Evolutionary conservation across 1,284 basidiomycete species (phyloP).

Genomic region (Tetrapyrgos nigripes): DNA sequence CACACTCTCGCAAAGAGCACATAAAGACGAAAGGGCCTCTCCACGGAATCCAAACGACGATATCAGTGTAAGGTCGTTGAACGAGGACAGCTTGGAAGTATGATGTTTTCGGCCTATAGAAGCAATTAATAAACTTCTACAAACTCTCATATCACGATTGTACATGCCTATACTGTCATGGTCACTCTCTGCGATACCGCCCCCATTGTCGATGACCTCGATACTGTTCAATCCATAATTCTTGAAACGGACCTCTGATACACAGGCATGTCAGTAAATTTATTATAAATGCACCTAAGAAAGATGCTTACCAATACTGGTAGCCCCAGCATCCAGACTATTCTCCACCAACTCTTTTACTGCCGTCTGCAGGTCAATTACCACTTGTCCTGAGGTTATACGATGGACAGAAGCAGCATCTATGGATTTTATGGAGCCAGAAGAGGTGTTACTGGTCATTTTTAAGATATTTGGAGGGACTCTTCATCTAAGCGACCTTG

Average conservation of each 20-base stretch:
- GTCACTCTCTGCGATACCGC: conserved; percentile 82
- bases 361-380: conserved; percentile 91
- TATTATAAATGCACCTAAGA: not conserved
- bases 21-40: conserved; percentile 94
- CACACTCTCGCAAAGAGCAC: conserved; percentile 81
- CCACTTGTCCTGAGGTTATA: conserved; percentile 94
- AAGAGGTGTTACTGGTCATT: not conserved
- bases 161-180: conserved; percentile 79
- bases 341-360: conserved; percentile 99
- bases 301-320: conserved; percentile 74
- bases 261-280: not conserved
- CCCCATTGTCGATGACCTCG: conserved; percentile 94
- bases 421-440: conserved; percentile 59
- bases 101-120: conserved; percentile 85
- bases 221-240: conserved; percentile 87
- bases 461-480: not conserved
- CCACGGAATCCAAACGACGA: conserved; percentile 95
- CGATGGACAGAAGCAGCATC: conserved; percentile 81
- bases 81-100: conserved; percentile 89
- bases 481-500: not conserved
- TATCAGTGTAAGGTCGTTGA: conserved; percentile 78
- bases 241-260: conserved; percentile 89
- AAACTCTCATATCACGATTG: not conserved
- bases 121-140: not conserved
- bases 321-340: conserved; percentile 91